Percentiles rank a stretch among this genome's conserved stretches.
These are phyloP conservation scores for Penicillium sp. DNA, from an alignment of 2,329 filamentous ascomycete genomes.

Conservation along the genomic window DNA sequence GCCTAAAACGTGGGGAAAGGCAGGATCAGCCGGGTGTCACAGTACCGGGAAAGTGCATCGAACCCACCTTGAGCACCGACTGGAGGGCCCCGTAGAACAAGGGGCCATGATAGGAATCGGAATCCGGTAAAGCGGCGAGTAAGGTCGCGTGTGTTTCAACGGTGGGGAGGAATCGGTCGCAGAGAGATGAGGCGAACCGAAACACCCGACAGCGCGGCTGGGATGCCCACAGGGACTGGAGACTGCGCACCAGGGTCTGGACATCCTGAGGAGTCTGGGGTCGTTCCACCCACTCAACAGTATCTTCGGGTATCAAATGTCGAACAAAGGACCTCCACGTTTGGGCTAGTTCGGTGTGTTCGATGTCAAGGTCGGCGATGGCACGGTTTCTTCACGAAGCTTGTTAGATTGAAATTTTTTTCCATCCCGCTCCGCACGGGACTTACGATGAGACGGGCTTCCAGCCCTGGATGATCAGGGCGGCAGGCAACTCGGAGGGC, in stretches of 20 bases:
- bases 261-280: slow-evolving; percentile 32
- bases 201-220: slow-evolving; percentile 26
- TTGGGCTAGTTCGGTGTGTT: slow-evolving; percentile 38
- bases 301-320: slow-evolving; percentile 27
- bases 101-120: slow-evolving; percentile 27
- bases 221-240: slow-evolving; percentile 31
- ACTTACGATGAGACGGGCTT: slow-evolving; percentile 30
- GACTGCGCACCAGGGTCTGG: slow-evolving; percentile 23
- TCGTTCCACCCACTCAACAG: slow-evolving; percentile 28
- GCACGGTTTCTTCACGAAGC: slow-evolving; percentile 23
- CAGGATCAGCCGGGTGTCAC: neutral
- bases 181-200: slow-evolving; percentile 25
- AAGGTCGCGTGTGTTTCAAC: slow-evolving; percentile 28
- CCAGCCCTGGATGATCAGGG: slow-evolving; percentile 13
- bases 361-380: slow-evolving; percentile 37
- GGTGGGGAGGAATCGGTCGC: slow-evolving; percentile 29
- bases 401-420: neutral
- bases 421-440: neutral
- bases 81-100: slow-evolving; percentile 38
- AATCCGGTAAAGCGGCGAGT: slow-evolving; percentile 27
- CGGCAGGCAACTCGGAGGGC: slow-evolving; percentile 12
- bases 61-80: slow-evolving; percentile 36
- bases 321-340: slow-evolving; percentile 38
- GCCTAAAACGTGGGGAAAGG: slow-evolving; percentile 23
- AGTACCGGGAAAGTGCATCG: neutral